Evolutionary conservation across 495 filamentous ascomycete genomes (phyloP).

Genomic region (Annulohypoxylon stygium): DNA sequence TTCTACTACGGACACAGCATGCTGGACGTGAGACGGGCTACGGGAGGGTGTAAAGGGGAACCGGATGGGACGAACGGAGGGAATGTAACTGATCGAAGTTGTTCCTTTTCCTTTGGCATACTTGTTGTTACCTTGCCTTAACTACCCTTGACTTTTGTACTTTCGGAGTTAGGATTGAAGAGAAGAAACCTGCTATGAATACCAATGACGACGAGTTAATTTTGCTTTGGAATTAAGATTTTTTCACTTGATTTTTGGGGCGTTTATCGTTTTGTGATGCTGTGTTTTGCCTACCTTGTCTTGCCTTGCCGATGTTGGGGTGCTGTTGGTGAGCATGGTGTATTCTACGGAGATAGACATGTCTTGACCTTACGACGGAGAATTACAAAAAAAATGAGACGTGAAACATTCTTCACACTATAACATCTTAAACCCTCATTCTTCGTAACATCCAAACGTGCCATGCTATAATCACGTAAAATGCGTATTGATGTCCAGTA

Average conservation of each 20-base stretch:
- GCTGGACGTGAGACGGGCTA: not conserved
- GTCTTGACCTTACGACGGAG: not conserved
- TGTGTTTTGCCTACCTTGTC: not conserved
- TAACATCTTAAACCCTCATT: not conserved
- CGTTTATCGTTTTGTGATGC: slow-evolving; percentile 1
- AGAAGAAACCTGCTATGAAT: slow-evolving; percentile 21
- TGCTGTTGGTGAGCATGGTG: not conserved
- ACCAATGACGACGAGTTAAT: slow-evolving; percentile 10
- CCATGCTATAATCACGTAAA: not conserved
- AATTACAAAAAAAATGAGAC: slow-evolving; percentile 1
- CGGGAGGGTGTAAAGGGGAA: slow-evolving; percentile 1
- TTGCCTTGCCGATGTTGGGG: slow-evolving; percentile 1
- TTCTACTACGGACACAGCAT: slow-evolving; percentile 14
- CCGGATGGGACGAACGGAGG: not conserved
- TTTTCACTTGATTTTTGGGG: not conserved
- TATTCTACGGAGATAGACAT: slow-evolving; percentile 6
- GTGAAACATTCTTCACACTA: not conserved
- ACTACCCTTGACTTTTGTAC: not conserved
- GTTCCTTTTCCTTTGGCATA: slow-evolving; percentile 12
- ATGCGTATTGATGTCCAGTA: too few relatives aligned
- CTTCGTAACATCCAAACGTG: not conserved
- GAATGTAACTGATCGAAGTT: slow-evolving; percentile 17
- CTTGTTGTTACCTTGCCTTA: not conserved
- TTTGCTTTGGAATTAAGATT: not conserved
- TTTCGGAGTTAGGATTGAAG: slow-evolving; percentile 9